These are phyloP conservation scores for Alternaria consortialis DNA, from an alignment of 2,329 filamentous ascomycete species.

Conservation along the genomic window DNA sequence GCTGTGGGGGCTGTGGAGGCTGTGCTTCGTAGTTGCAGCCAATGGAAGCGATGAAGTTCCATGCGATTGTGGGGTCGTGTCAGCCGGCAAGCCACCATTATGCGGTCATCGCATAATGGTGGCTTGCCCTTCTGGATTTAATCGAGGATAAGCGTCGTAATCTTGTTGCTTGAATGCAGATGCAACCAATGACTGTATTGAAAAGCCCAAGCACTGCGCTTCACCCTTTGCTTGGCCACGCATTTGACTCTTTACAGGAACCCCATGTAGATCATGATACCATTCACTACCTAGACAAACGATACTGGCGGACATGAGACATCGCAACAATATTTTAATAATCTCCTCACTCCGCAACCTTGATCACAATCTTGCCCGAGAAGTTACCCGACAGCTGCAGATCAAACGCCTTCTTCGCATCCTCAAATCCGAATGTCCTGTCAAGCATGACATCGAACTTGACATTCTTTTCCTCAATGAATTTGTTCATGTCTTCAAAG, in stretches of 20 bases:
- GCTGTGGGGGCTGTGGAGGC: slow-evolving; percentile 16
- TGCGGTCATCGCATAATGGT: slow-evolving; percentile 2
- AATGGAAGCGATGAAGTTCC: not conserved
- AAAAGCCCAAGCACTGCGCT: not conserved
- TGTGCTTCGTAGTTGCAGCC: slow-evolving; percentile 8
- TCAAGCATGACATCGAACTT: slow-evolving; percentile 41
- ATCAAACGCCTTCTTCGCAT: slow-evolving; percentile 46
- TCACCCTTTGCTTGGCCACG: not conserved
- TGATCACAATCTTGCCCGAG: slow-evolving; percentile 43
- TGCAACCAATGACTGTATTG: not conserved
- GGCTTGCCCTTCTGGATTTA: no score
- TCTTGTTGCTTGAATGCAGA: not conserved
- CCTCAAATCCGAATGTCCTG: slow-evolving; percentile 45
- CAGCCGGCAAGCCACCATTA: slow-evolving; percentile 10
- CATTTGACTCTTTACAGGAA: not conserved
- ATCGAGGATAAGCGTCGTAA: not conserved
- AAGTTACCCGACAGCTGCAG: slow-evolving; percentile 48
- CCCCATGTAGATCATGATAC: not conserved
- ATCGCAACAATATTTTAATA: not conserved
- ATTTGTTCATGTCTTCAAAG: slow-evolving; percentile 50
- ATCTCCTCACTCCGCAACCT: slow-evolving; percentile 3
- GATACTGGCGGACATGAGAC: not conserved
- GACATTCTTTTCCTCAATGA: slow-evolving; percentile 48
- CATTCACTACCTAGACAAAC: not conserved
- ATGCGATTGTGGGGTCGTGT: not conserved